Evolutionary conservation across 1,284 basidiomycete genomes (phyloP), one percentile per base, ranked within the genome.

Genomic region (Naganishia liquefaciens): DNA sequence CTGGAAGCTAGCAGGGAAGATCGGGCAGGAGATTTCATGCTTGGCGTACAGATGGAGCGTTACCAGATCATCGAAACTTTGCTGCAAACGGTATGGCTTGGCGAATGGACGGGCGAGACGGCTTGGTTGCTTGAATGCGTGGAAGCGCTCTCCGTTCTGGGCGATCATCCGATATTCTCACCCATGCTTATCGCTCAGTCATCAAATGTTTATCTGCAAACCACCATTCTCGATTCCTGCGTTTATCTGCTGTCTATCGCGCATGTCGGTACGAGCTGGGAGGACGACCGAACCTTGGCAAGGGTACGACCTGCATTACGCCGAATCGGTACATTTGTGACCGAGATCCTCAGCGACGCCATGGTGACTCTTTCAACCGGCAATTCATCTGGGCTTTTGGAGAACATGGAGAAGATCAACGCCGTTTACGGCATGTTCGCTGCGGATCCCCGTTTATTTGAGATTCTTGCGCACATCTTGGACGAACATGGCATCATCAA

Each of bases 221-320:
- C 51, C 23, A 30, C 51, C 43, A 64, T 64, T 10, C 54, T 61
- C 55, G 46, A 51, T 21, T 50, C 58, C 11, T 50, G 49, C 37
- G 42, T 64, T 1, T 67, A 67, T 28, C n/a, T 67, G 19, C 63
- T 63, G n/a, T 58, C 40, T 5, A 58, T 52, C 15, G 53, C 63
- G 3, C 50, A 51, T 23, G 60, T 21, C 49, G 50, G 30, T 23
- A 39, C 30, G 13, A 53, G 43, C 3, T 58, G 47, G 43, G 54
- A 43, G 49, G 47, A 47, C 17, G 39, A 33, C 55, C 58, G 40
- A 25, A 60, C 42, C 7, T 21, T 44, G 15, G 19, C 49, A 2
- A 53, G n/a, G 21, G 21, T 51, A 17, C 39, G 54, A 19, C 54
- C 46, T 9, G 55, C 40, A 40, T 19, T 60, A 13, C 55, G 50